Evolutionary conservation across 768 basidiomycete genomes (phyloP), one percentile per base, ranked within the genome.

Genomic region (Lactarius trivialis): DNA sequence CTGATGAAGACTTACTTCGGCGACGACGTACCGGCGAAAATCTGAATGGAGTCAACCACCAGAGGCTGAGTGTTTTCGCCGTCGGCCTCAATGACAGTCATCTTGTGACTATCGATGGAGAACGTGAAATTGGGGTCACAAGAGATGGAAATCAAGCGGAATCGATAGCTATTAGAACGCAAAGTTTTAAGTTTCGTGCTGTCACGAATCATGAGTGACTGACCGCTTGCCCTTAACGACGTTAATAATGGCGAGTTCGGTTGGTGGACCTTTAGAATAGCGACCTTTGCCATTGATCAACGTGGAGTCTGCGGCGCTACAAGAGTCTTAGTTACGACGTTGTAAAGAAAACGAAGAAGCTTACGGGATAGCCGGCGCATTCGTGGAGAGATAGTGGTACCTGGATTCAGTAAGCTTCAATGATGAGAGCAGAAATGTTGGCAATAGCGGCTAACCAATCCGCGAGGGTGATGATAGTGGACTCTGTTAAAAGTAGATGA

Each of bases 401-500:
- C 63, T 61, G 34, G 36, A 32, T 60, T 6, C 30, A 14, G 5
- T 32, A 30, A 4, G n/a, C 17, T 30, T 62, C 49, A 53, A 33
- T 15, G 19, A 21, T 19, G 1, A 17, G 26, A 53, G 7, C 1
- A 11, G 36, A 37, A 3, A 14, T n/a, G 19, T 41, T 19, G 4
- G 12, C 24, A 7, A 12, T 7, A 24, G 37, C 12, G 4, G 64
- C 66, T 19, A 66, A 69, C 70, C 70, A 71, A 41, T 71, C 70
- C 1, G 70, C 66, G 19, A 71, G 65, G 7, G 70, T 71, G 59
- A 71, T 70, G 43, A 71, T 66, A n/a, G 70, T 71, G 39, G 57
- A 39, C 14, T 70, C 70, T 71, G 28, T 7, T 14, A n/a, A 0
- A 12, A n/a, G n/a, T 39, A 3, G 17, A 36, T 55, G 1, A 63